Conservation (phyloP, 1,284 basidiomycete species). For the Ustilago tritici region DNA sequence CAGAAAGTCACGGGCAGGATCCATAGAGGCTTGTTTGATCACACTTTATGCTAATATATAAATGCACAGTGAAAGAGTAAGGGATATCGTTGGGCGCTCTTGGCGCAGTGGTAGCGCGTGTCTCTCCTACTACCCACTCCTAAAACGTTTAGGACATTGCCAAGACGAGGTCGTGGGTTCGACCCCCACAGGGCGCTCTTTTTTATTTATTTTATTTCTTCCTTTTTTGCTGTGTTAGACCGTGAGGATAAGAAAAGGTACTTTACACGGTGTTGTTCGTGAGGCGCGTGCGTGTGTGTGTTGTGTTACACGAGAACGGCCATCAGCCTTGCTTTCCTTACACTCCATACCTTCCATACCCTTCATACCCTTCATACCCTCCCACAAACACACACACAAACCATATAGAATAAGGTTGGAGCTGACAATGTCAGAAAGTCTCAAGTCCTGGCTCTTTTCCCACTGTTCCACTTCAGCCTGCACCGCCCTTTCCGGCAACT, state of each 20-base stretch:
- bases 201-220: constrained; percentile 6
- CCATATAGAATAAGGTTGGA: not conserved
- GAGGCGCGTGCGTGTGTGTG: constrained; percentile 2
- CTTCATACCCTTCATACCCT: not conserved
- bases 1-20: not conserved
- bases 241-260: constrained; percentile 6
- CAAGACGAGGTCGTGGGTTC: constrained; percentile 53
- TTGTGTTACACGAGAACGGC: constrained; percentile 3
- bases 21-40: not conserved
- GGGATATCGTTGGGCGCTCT: constrained; percentile 22
- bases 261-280: constrained; percentile 2
- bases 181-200: constrained; percentile 50
- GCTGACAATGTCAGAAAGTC: constrained; percentile 34
- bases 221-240: constrained; percentile 10
- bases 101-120: constrained; percentile 54
- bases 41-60: not conserved
- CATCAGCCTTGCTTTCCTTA: not conserved
- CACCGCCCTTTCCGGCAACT: constrained; percentile 5
- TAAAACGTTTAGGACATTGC: constrained; percentile 6
- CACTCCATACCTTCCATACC: not conserved
- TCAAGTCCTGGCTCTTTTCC: constrained; percentile 37
- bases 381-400: not conserved
- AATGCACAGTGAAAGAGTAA: not conserved
- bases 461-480: constrained; percentile 14
- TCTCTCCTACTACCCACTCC: constrained; percentile 34